phyloP scores from a whole-genome alignment of 2,329 filamentous ascomycete genomes.

The Xylaria sp. region DNA sequence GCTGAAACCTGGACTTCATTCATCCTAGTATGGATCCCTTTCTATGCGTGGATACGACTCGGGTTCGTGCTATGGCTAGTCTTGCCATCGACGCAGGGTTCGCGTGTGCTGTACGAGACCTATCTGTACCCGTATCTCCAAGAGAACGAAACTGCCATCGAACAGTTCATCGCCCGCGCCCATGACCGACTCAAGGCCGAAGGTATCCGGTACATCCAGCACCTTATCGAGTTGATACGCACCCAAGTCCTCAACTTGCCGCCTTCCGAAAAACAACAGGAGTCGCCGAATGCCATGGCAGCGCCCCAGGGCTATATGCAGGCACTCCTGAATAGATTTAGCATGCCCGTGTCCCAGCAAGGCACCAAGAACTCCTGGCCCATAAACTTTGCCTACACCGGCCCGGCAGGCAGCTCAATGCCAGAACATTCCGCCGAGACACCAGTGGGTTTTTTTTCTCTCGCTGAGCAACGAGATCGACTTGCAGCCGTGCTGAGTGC shows the following conservation, averaged over 20 bases:
- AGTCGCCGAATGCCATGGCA: conserved; percentile 38
- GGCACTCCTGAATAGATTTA: conserved; percentile 77
- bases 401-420: conserved; percentile 68
- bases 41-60: conserved; percentile 88
- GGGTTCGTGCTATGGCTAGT: conserved; percentile 89
- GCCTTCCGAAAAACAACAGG: conserved; percentile 41
- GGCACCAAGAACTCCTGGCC: conserved; percentile 40
- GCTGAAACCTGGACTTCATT: conserved; percentile 85
- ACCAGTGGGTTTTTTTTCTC: conserved; percentile 65
- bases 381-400: conserved; percentile 64
- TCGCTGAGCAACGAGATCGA: conserved; percentile 72
- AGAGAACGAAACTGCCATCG: conserved; percentile 82
- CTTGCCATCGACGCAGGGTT: conserved; percentile 94
- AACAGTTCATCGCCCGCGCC: conserved; percentile 76
- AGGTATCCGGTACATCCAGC: conserved; percentile 70
- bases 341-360: conserved; percentile 65
- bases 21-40: conserved; percentile 84
- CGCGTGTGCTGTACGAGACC: conserved; percentile 75
- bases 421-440: conserved; percentile 61
- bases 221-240: conserved; percentile 64
- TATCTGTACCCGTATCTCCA: conserved; percentile 84
- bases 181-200: conserved; percentile 74
- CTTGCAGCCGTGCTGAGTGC: conserved; percentile 69
- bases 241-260: conserved; percentile 75
- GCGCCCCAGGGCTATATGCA: conserved; percentile 64